Base-by-base conservation (phyloP, 2,329 filamentous ascomycete genomes). In the Penicillium sp. region DNA sequence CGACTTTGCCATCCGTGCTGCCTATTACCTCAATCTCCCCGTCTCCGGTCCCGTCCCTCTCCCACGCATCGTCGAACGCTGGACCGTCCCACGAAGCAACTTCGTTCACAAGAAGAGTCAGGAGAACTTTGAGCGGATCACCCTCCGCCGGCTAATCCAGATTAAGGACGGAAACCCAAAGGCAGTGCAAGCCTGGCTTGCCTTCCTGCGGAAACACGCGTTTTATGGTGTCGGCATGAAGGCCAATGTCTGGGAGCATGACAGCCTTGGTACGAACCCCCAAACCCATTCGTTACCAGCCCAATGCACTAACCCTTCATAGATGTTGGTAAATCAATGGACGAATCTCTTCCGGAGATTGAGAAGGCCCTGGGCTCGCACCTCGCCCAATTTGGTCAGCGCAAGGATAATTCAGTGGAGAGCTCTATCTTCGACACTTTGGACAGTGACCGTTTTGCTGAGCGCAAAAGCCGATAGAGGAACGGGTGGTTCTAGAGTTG, bases 191-290 rank as follows among this genome's bases (percentile, higher is more conserved):
- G 75, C 92, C 26, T 99, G 94, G 94, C 79, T 99, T 55, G 92
- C 91, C 0, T 97, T 96, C 71, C 74, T 99, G 69, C 85, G 89
- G 69, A 96, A 96, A 76, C 89, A 97, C 71, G 90, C 92, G 41
- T 96, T 94, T 72, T 90, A 95, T 64, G 94, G 94, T n/a, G 88
- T 97, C 40, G 94, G 94, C 67, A 95, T 99, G 92, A 99, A 99
- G 82, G 94, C 94, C 51, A 97, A 99, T 72, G 84, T 97, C 48
- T 99, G 89, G 86, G 90, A 96, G 70, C 92, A 90, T 74, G 86
- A 89, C 67, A 82, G 83, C 54, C 71, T 92, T 56, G 87, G 89
- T 89, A 82, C 60, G 75, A 60, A 62, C 43, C 6, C 37, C n/a
- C 31, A 42, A 14, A 31, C n/a, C 33, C 29, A 11, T 43, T 2